Evolutionary conservation across 192 early-diverging fungal species (phyloP), one percentile per base, ranked within the genome.

Genomic region (Coemansia sp.): DNA sequence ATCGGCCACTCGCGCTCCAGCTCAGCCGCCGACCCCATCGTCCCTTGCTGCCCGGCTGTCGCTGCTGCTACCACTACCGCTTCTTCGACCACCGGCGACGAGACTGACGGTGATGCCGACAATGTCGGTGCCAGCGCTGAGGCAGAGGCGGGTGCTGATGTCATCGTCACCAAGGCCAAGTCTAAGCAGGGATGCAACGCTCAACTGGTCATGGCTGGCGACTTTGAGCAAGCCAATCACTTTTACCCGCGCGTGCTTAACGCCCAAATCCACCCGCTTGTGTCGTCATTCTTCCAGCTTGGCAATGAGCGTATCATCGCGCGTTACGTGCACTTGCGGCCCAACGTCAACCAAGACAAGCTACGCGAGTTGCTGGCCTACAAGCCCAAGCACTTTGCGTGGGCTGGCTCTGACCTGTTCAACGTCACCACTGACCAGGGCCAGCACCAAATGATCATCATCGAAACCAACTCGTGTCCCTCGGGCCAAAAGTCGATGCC

Each of bases 401-500:
- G 94, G 94, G 94, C 92, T 57, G 94, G 93, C 31, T 93, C 90
- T 2, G 94, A 95, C 84, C 78, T 95, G 39, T 94, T 95, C 82
- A 93, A 93, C 83, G 89, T 94, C 38, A 94, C 92, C 2, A 95
- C 93, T 17, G 84, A 90, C 7, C 85, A 77, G 48, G 94, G 94
- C 10, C 91, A 92, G 66, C 88, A 92, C 37, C 94, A 95, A 77
- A 95, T 95, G 94, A 93, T 95, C 77, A 88, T 95, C 44, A 89
- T 95, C 29, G 94, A 95, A 72, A 95, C 94, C 42, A 95, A 95
- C 76, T 94, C 92, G 46, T 95, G 94, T 65, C 94, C 94, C 5
- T 93, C 91, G 21, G 94, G 94, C 29, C 93, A 91, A 78, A 95
- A 95, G 72, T 95, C 93, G 6, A 95, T 95, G 93, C 93, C 93